These are phyloP conservation scores for Stephania yunnanensis DNA, from an alignment of 164 flowering plant species.

Conservation along the genomic window DNA sequence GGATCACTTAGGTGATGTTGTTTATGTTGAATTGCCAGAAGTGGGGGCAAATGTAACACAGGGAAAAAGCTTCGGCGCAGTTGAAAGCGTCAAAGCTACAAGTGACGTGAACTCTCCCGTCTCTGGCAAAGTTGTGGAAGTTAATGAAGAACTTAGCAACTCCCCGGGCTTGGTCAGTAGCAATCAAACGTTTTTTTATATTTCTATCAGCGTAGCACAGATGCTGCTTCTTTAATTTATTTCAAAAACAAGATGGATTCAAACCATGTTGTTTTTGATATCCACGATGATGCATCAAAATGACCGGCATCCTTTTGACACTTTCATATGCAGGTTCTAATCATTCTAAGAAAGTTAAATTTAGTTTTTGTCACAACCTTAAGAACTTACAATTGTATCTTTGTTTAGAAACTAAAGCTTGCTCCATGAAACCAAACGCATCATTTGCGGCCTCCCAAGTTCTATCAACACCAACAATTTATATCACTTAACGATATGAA, in stretches of 20 bases:
- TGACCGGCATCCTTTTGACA: no score
- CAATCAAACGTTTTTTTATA: no score
- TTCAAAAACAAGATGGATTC: neutral
- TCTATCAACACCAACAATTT: neutral
- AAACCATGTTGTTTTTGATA: neutral
- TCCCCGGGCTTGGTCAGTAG: constrained; percentile 85
- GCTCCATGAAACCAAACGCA: neutral
- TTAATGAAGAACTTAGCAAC: constrained; percentile 57
- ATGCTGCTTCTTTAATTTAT: neutral
- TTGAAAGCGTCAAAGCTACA: constrained; percentile 97
- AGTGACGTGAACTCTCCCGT: constrained; percentile 89
- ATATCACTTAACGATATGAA: neutral
- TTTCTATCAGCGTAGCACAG: neutral
- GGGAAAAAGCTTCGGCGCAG: constrained; percentile 82
- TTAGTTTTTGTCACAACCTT: neutral
- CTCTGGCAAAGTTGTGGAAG: constrained; percentile 82
- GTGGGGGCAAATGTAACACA: constrained; percentile 62
- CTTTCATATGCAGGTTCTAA: neutral
- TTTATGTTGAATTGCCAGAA: constrained; percentile 91
- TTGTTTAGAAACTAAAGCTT: neutral
- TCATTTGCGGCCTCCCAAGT: neutral
- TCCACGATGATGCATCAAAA: neutral
- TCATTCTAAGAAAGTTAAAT: neutral
- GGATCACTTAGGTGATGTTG: constrained; percentile 94
- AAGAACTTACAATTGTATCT: neutral